phyloP scores from a whole-genome alignment of 2,329 filamentous ascomycete species.

The Paraphoma chrysanthemicola region DNA sequence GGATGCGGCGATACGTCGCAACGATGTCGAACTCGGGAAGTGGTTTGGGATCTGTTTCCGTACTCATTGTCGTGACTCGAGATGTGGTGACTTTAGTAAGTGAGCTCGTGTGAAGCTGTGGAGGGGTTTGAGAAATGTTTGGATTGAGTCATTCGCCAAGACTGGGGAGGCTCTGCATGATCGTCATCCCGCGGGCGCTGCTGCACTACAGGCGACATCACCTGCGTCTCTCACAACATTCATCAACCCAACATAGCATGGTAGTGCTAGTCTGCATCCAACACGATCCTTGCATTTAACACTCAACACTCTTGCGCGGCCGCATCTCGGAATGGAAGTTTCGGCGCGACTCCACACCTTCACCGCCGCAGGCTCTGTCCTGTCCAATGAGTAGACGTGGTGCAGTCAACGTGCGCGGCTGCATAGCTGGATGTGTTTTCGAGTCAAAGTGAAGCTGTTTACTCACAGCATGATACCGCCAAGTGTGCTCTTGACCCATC shows the following conservation, averaged over 20 bases:
- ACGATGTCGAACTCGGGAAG: constrained; percentile 62
- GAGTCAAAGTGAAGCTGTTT: no score
- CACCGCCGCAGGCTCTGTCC: no score
- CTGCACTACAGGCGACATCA: neutral
- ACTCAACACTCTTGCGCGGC: no score
- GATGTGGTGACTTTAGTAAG: constrained; percentile 1
- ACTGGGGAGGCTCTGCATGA: constrained; percentile 9
- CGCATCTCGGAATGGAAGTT: no score
- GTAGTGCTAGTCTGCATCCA: no score
- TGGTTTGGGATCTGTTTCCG: constrained; percentile 20
- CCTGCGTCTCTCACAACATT: neutral
- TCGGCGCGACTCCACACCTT: no score
- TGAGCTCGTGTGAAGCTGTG: constrained; percentile 15
- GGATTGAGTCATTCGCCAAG: constrained; percentile 22
- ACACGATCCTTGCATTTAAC: no score
- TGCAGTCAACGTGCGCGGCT: no score
- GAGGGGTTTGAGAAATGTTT: constrained; percentile 25
- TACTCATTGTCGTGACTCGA: constrained; percentile 31
- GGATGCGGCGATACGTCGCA: constrained; percentile 68
- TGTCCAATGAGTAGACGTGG: no score
- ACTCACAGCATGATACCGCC: neutral
- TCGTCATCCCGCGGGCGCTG: constrained; percentile 11
- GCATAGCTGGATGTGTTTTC: no score
- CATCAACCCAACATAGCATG: neutral
- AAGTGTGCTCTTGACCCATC: neutral